Conservation (phyloP, 2,329 filamentous ascomycete species). For the Phialophora macrospora region DNA sequence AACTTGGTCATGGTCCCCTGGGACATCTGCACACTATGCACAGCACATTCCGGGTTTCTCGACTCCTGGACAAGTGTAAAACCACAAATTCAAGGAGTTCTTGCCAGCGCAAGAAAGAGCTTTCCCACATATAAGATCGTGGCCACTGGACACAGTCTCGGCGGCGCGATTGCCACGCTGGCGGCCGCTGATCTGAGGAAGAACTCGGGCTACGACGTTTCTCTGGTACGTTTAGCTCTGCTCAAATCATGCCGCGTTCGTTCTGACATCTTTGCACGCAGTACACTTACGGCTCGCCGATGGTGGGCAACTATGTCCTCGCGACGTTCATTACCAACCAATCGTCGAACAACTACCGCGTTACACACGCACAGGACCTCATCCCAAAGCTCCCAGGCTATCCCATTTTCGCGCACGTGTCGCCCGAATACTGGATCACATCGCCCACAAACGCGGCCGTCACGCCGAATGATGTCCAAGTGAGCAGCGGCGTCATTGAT, state of each 20-base stretch:
- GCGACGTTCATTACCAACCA: constrained; percentile 48
- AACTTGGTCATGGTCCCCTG: constrained; percentile 42
- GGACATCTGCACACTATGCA: constrained; percentile 52
- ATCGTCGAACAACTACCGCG: constrained; percentile 44
- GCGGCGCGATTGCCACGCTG: constrained; percentile 57
- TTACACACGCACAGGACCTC: constrained; percentile 48
- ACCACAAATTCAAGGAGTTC: constrained; percentile 45
- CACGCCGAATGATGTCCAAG: constrained; percentile 43
- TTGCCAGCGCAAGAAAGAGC: constrained; percentile 44
- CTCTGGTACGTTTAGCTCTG: constrained; percentile 46
- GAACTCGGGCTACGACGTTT: constrained; percentile 47
- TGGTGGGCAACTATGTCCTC: constrained; percentile 48
- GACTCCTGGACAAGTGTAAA: constrained; percentile 50
- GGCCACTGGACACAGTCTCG: constrained; percentile 58
- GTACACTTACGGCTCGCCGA: constrained; percentile 53
- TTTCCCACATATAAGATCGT: constrained; percentile 53
- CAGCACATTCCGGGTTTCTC: constrained; percentile 55
- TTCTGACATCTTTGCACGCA: constrained; percentile 31
- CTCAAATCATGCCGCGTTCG: background rate
- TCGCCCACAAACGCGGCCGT: constrained; percentile 41
- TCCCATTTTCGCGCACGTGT: constrained; percentile 45
- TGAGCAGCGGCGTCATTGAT: constrained; percentile 44
- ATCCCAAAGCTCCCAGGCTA: constrained; percentile 48
- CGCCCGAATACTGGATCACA: constrained; percentile 51
- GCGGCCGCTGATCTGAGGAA: constrained; percentile 53